These are phyloP conservation scores for Magnolia sinica DNA, from an alignment of 164 flowering plant species.

Conservation along the genomic window DNA sequence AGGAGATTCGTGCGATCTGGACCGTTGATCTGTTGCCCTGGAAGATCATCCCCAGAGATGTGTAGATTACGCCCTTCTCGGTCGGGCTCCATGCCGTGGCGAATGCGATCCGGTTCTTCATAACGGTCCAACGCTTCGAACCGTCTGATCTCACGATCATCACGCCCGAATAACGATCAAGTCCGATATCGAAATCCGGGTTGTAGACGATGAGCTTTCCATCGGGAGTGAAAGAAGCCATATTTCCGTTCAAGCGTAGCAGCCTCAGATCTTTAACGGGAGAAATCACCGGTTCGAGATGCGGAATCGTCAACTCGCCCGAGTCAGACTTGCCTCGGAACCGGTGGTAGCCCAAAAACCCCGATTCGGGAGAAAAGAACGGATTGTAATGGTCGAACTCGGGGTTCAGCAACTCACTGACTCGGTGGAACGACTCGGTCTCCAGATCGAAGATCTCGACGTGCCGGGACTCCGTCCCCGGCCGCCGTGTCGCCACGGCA, in stretches of 20 bases:
- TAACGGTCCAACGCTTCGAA: slow-evolving; percentile 57
- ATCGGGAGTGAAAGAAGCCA: slow-evolving; percentile 55
- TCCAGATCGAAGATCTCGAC: slow-evolving; percentile 63
- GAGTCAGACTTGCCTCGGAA: slow-evolving; percentile 56
- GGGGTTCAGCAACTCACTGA: slow-evolving; percentile 57
- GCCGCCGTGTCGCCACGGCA: slow-evolving; percentile 75
- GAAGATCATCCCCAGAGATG: slow-evolving; percentile 72
- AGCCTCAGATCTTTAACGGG: slow-evolving; percentile 43
- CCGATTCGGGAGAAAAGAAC: slow-evolving; percentile 58
- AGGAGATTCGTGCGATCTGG: slow-evolving; percentile 67
- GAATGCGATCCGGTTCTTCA: slow-evolving; percentile 45
- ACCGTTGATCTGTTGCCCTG: slow-evolving; percentile 43
- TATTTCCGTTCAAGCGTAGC: slow-evolving; percentile 57
- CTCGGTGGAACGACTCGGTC: slow-evolving; percentile 34
- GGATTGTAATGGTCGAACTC: slow-evolving; percentile 77
- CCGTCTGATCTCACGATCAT: slow-evolving; percentile 60
- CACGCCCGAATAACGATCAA: slow-evolving; percentile 37
- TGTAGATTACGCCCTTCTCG: slow-evolving; percentile 54
- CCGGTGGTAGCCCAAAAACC: slow-evolving; percentile 69
- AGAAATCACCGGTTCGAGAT: slow-evolving; percentile 49
- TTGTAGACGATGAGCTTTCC: slow-evolving; percentile 56
- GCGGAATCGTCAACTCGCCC: slow-evolving; percentile 43
- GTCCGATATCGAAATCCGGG: slow-evolving; percentile 36
- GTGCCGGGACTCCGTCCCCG: slow-evolving; percentile 49
- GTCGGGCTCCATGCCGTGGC: slow-evolving; percentile 62